Evolutionary conservation across 2,329 filamentous ascomycete species (phyloP), one percentile per base, ranked within the genome.

Genomic region (Monosporascus sp.): DNA sequence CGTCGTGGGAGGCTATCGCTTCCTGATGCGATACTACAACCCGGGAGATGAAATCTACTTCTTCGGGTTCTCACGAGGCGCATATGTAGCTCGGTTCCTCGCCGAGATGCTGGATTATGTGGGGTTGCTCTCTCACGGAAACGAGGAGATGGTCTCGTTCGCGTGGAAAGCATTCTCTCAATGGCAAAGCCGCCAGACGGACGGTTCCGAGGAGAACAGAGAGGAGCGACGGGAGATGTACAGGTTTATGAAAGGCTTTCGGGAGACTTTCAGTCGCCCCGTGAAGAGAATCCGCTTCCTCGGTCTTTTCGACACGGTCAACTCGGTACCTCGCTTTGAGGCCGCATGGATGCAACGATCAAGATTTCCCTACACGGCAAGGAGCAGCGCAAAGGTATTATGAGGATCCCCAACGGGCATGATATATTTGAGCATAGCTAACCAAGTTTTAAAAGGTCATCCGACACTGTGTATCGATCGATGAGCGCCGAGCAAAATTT

Each of bases 91-190:
- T 0, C 81, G 87, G 3, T 90, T 90, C 63, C 72, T 91, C 1
- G 88, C 89, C 0, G 89, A 94, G 65, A 93, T 93, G 89, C 78
- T 94, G 7, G 89, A 94, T 63, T 86, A 89, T 60, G 85, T 94
- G 52, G 90, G 91, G 1, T 76, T 95, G 0, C 76, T 95, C 16
- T 87, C 86, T 14, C 86, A 88, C 50, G 89, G 90, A 11, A 95
- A 95, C 61, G 88, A 95, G 64, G 90, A 94, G 60, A 87, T 94
- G 84, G 84, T 90, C 50, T 78, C 80, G 4, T 95, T 95, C 66
- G 89, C 88, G 0, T 94, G 89, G 89, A 91, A 88, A 66, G 86
- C 87, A 0, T 91, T 91, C 63, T 80, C 85, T 7, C 83, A 86
- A 65, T 91, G 86, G 86, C 85, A 89, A 63, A 78, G 78, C 44